These are phyloP conservation scores for Nannizziopsis arthrosporioides DNA, from an alignment of 2,329 filamentous ascomycete species.

Conservation along the genomic window DNA sequence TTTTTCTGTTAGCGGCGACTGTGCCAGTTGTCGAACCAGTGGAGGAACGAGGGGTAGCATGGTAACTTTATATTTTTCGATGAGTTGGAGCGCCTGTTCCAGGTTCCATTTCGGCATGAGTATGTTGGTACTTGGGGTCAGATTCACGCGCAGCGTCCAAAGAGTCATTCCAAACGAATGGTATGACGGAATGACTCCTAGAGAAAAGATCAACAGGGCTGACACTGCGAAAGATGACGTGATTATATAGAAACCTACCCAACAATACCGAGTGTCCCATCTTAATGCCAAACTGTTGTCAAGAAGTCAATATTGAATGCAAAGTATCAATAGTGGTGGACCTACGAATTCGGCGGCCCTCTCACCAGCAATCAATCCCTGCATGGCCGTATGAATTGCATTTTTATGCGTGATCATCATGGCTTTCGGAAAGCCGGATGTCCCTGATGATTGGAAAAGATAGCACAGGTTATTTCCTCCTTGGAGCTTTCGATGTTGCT, in stretches of 20 bases:
- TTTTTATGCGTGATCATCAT: conserved; percentile 16
- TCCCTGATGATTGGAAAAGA: conserved; percentile 13
- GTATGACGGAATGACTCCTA: conserved; percentile 10
- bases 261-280: conserved; percentile 4
- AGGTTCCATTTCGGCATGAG: conserved; percentile 13
- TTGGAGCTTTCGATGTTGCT: conserved; percentile 3
- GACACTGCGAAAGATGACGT: neutral
- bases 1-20: conserved; percentile 11
- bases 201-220: neutral
- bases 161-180: conserved; percentile 13
- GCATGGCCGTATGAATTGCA: conserved; percentile 11
- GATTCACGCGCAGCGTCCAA: conserved; percentile 10
- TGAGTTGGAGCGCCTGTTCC: conserved; percentile 10
- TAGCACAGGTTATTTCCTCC: conserved; percentile 12
- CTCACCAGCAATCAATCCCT: conserved; percentile 9
- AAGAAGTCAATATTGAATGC: neutral
- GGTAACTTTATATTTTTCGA: conserved; percentile 12
- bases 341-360: conserved; percentile 10
- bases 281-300: conserved; percentile 3
- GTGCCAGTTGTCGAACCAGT: conserved; percentile 11
- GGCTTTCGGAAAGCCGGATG: conserved; percentile 12
- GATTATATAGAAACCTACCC: neutral
- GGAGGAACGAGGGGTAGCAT: conserved; percentile 12
- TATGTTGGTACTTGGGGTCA: conserved; percentile 8
- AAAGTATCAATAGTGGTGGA: neutral